These are phyloP conservation scores for Phytophthora syringae DNA, from an alignment of 352 stramenopile genomes.

Conservation along the genomic window DNA sequence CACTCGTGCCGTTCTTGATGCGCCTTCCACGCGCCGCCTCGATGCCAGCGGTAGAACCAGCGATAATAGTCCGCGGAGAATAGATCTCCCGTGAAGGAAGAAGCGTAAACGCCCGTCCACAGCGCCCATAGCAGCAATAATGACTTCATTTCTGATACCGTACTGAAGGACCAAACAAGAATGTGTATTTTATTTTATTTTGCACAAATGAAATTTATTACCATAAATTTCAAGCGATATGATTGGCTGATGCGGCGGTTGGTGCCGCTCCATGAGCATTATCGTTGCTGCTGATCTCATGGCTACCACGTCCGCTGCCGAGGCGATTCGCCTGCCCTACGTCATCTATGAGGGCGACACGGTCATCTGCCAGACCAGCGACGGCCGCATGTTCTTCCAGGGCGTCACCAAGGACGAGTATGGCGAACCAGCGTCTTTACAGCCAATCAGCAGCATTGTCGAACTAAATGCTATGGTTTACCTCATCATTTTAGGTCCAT, in stretches of 20 bases:
- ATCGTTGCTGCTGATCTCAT: not conserved
- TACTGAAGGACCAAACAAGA: too few species aligned
- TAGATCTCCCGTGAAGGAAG: slow-evolving; percentile 21
- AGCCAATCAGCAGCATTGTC: not conserved
- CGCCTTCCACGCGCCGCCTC: slow-evolving; percentile 28
- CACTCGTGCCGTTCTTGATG: slow-evolving; percentile 27
- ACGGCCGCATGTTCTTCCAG: slow-evolving; percentile 89
- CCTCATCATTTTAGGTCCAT: slow-evolving; percentile 47
- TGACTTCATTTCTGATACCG: not conserved
- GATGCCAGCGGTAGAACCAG: slow-evolving; percentile 37
- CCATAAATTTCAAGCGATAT: not conserved
- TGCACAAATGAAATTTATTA: too few species aligned
- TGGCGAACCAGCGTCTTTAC: slow-evolving; percentile 14
- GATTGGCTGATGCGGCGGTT: slow-evolving; percentile 17
- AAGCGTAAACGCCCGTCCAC: not conserved
- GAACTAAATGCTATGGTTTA: not conserved
- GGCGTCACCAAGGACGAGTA: slow-evolving; percentile 74
- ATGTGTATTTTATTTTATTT: too few species aligned
- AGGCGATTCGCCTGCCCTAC: slow-evolving; percentile 50
- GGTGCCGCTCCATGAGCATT: slow-evolving; percentile 17
- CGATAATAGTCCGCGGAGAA: slow-evolving; percentile 26
- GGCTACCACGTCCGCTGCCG: slow-evolving; percentile 3
- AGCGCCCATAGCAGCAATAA: slow-evolving; percentile 9
- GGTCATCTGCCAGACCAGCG: slow-evolving; percentile 87
- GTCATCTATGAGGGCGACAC: slow-evolving; percentile 89